These are phyloP conservation scores for Sugiyamaella chiloensis DNA, from an alignment of 805 yeast genomes.

Conservation along the genomic window DNA sequence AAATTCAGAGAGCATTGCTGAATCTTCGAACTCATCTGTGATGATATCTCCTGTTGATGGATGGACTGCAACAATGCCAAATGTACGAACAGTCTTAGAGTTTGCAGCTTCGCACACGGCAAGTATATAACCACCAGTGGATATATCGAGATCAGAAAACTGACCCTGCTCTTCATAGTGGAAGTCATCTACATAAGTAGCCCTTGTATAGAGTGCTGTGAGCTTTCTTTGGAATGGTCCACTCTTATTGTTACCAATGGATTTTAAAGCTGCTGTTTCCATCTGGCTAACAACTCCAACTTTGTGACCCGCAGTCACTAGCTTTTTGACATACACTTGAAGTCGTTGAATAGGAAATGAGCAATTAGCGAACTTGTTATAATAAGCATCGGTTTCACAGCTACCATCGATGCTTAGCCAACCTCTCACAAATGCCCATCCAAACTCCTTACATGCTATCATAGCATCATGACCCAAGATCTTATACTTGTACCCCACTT, in stretches of 20 bases:
- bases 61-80: conserved; percentile 60
- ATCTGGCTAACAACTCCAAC: conserved; percentile 85
- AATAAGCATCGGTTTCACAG: conserved; percentile 44
- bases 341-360: conserved; percentile 78
- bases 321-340: conserved; percentile 69
- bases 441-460: conserved; percentile 53
- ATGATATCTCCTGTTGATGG: conserved; percentile 73
- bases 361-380: conserved; percentile 71
- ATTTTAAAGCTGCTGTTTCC: conserved; percentile 75
- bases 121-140: conserved; percentile 26
- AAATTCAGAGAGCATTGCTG: conserved; percentile 52
- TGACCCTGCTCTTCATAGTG: conserved; percentile 24
- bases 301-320: conserved; percentile 68
- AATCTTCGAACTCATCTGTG: conserved; percentile 68
- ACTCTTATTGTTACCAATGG: conserved; percentile 47
- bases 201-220: conserved; percentile 72
- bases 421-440: conserved; percentile 70
- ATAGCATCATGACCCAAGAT: conserved; percentile 84
- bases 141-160: background rate
- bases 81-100: conserved; percentile 14
- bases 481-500: conserved; percentile 90
- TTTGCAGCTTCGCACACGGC: conserved; percentile 21
- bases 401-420: conserved; percentile 50
- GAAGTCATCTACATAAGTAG: conserved; percentile 73
- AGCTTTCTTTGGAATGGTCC: conserved; percentile 65